Conservation (phyloP, 2,329 filamentous ascomycete genomes). For the Cordyceps pruinosa region DNA sequence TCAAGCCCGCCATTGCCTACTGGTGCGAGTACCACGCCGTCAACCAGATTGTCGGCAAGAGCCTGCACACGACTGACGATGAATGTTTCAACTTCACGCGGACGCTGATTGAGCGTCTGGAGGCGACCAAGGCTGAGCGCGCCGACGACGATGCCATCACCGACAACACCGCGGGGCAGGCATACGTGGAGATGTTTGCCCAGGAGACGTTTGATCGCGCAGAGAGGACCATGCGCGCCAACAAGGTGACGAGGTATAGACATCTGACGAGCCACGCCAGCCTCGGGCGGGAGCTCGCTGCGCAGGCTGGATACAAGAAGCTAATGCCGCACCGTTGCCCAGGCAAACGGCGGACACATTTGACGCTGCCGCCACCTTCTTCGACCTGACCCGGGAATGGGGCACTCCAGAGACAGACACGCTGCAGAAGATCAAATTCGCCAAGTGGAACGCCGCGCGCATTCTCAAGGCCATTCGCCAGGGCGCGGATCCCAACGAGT, state of each 20-base stretch:
- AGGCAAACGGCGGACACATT: constrained; percentile 93
- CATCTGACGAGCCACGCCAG: too few species aligned
- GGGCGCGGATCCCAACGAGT: constrained; percentile 84
- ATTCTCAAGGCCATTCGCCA: constrained; percentile 89
- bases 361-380: constrained; percentile 84
- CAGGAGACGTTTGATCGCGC: constrained; percentile 80
- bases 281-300: too few species aligned
- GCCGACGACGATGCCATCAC: constrained; percentile 73
- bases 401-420: constrained; percentile 66
- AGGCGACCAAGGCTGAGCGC: constrained; percentile 54
- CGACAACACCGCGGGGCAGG: constrained; percentile 80
- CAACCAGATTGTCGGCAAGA: constrained; percentile 78
- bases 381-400: constrained; percentile 85
- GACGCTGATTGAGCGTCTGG: constrained; percentile 82
- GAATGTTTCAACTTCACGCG: constrained; percentile 78
- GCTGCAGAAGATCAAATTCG: constrained; percentile 84
- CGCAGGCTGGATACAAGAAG: too few species aligned
- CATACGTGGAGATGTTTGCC: constrained; percentile 91
- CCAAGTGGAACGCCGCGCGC: constrained; percentile 89
- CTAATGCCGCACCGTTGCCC: neutral
- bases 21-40: constrained; percentile 96
- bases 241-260: constrained; percentile 70
- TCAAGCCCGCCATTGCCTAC: constrained; percentile 85
- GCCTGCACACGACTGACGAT: constrained; percentile 69
- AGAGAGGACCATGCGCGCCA: constrained; percentile 71